Evolutionary conservation across 75 land plant species (phyloP).

Genomic region (Sequoia sempervirens): DNA sequence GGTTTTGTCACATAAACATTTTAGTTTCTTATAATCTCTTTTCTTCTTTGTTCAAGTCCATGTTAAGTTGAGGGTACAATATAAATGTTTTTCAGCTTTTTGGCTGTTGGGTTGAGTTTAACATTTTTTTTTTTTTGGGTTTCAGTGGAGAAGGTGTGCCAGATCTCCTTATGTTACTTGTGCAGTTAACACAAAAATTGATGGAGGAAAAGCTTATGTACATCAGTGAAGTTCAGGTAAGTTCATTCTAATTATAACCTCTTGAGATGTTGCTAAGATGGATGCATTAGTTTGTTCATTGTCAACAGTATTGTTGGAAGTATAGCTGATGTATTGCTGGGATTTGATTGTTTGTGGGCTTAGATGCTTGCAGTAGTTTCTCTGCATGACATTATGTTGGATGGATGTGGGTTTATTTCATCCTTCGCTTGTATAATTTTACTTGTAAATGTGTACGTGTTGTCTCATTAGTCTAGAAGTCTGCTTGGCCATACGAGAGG

Average conservation of each 20-base stretch:
- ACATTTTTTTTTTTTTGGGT: conserved; percentile 1
- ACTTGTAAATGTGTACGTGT: no score
- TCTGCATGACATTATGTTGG: not conserved
- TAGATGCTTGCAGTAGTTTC: not conserved
- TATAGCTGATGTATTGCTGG: not conserved
- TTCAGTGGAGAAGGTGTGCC: conserved; percentile 99
- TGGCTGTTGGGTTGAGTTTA: not conserved
- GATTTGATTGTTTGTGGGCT: not conserved
- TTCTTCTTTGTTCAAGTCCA: not conserved
- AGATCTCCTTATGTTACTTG: conserved; percentile 77
- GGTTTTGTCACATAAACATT: not conserved
- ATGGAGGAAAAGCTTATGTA: conserved; percentile 91
- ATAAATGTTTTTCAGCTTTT: not conserved
- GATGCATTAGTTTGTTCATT: not conserved
- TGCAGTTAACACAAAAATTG: conserved; percentile 86
- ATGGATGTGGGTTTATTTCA: not conserved
- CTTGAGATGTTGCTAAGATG: not conserved
- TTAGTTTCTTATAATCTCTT: not conserved
- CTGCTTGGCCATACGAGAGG: no score
- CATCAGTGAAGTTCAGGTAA: conserved; percentile 84
- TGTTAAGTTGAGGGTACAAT: not conserved
- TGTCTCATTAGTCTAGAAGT: no score
- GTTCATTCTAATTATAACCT: not conserved
- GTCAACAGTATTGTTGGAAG: not conserved
- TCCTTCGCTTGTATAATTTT: not conserved